Conservation (phyloP, 345 rosid species). For the Populus tremula region DNA sequence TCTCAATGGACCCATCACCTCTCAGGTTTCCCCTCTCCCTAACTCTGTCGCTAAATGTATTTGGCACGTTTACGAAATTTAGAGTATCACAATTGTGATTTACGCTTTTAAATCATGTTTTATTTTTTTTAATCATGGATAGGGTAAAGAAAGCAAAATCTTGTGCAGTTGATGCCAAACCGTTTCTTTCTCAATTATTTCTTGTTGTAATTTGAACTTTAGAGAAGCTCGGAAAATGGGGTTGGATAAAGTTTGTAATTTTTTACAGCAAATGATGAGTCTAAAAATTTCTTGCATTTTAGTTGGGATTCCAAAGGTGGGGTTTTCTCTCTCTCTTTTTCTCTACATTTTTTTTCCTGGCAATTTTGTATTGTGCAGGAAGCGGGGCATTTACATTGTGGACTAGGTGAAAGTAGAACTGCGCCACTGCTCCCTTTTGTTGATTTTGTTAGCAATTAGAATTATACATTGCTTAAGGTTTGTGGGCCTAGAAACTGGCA, state of each 20-base stretch:
- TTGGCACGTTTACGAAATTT: neutral
- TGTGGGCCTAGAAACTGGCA: neutral
- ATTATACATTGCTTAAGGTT: neutral
- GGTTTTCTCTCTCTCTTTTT: no score
- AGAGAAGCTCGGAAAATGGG: neutral
- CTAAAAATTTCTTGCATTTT: no score
- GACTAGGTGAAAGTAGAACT: neutral
- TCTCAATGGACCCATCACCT: constrained; percentile 22
- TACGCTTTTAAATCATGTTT: neutral
- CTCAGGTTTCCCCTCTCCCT: constrained; percentile 10
- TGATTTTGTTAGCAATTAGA: neutral
- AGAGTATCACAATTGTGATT: neutral
- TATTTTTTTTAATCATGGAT: neutral
- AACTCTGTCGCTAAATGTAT: neutral
- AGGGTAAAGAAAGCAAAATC: neutral
- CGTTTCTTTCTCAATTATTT: neutral
- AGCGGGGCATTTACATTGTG: neutral
- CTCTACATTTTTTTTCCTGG: neutral
- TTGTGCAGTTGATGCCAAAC: neutral
- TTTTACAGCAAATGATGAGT: neutral
- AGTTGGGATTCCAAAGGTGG: no score
- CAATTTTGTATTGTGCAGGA: neutral
- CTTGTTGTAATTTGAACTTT: neutral
- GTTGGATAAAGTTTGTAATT: neutral
- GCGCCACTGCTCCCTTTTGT: neutral